Base-by-base conservation (phyloP, 164 flowering plant species). In the Nymphaea thermarum region DNA sequence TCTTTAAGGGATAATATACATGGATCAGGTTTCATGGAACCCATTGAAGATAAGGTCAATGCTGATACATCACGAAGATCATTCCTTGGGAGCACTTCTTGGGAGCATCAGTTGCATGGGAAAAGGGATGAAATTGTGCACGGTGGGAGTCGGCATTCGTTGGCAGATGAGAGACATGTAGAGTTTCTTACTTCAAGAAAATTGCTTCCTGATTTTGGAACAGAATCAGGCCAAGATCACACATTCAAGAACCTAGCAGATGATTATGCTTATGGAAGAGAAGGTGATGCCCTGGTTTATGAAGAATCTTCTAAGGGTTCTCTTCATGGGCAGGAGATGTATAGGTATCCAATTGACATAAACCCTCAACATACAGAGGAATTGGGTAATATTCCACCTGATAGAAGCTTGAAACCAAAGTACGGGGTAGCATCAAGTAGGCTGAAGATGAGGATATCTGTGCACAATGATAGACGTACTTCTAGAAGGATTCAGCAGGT, bases 191-290 rank as follows among this genome's bases (percentile, higher is more conserved):
- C 70, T 71, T 47, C 75, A 67, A 64, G 78, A 65, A 64, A 65
- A 68, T 66, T 69, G 18, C 66, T 66, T 68, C 70, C 57, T 10
- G 72, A 73, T 36, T 72, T 67, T 76, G 78, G 60, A 60, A 43
- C 45, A 12, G 62, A 63, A 69, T 25, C 25, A 51, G 67, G 66
- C 67, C 67, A 44, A 43, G 71, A 68, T 51, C 68, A 16, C 67
- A 71, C 68, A 63, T 71, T 66, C 68, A 64, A 25, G n/a, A 65
- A 47, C 42, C 4, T 12, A 7, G 72, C 43, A 43, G 69, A 67
- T 42, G 77, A 65, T 68, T 74, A 73, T 82, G 71, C 43, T 66
- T 75, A 65, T 51, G 74, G 68, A 44, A 64, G 71, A 66, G 81
- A 75, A 62, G 79, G 62, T 47, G 70, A 65, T 67, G 68, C 67